phyloP scores from a whole-genome alignment of 805 yeast species.

The Priceomyces medius region DNA sequence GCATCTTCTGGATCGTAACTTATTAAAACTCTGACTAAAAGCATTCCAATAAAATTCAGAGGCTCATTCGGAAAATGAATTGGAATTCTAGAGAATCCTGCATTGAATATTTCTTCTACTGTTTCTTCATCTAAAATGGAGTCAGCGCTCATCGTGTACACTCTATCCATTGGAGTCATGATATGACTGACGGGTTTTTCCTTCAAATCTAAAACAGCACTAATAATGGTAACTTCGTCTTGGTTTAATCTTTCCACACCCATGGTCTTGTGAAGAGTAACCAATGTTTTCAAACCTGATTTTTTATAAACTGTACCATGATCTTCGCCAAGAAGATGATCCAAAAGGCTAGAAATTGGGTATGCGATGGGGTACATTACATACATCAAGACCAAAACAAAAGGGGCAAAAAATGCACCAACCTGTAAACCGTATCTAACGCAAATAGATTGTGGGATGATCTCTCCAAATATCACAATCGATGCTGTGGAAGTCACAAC shows the following conservation, averaged over 20 bases:
- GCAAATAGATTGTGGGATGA: conserved; percentile 91
- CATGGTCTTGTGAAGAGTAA: conserved; percentile 89
- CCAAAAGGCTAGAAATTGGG: conserved; percentile 82
- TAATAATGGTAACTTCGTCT: conserved; percentile 94
- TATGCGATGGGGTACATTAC: conserved; percentile 88
- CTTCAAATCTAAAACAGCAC: conserved; percentile 90
- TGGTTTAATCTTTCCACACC: conserved; percentile 90
- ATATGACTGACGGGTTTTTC: conserved; percentile 83
- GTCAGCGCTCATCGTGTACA: conserved; percentile 84
- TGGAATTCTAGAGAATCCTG: conserved; percentile 95
- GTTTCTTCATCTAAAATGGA: conserved; percentile 76
- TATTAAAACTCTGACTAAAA: conserved; percentile 85
- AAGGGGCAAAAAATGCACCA: conserved; percentile 89
- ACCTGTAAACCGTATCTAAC: conserved; percentile 90
- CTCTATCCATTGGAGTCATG: conserved; percentile 93
- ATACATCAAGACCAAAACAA: conserved; percentile 82
- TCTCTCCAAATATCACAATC: conserved; percentile 93
- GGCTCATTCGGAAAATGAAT: conserved; percentile 90
- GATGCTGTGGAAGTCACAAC: conserved; percentile 90
- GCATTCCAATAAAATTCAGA: conserved; percentile 89
- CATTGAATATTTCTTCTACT: conserved; percentile 86
- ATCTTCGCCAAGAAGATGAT: conserved; percentile 84
- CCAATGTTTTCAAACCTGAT: conserved; percentile 89
- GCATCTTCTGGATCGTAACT: conserved; percentile 97
- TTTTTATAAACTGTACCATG: conserved; percentile 94